Base-by-base conservation (phyloP, 371 early-diverging fungal species). In the Lichtheimia hyalospora region DNA sequence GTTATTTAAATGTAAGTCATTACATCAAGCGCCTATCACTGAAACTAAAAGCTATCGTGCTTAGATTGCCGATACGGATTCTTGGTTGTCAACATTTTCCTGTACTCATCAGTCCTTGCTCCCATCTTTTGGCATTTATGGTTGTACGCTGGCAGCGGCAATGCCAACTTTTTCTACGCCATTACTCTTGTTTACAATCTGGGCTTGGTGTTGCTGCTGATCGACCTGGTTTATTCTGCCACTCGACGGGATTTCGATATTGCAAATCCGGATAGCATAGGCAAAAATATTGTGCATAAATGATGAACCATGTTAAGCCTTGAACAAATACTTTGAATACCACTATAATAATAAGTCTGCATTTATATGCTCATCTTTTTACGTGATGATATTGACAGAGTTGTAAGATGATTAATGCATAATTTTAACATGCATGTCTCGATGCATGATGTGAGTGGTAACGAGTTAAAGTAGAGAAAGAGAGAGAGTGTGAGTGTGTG, bases 101-200 rank as follows among this genome's bases (percentile, higher is more conserved):
- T 88, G 15, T 92, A 87, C 66, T 87, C 92, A 2, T 77, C 89
- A 2, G 74, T 91, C 4, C 74, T 98, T 49, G 89, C 91, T 0
- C 97, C 97, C 3, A 85, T 94, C 21, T 95, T 96, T 63, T 93
- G 93, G 90, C 85, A 94, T 61, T 74, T 96, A 44, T 98, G 97
- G 97, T 85, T 96, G 34, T 93, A 93, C 73, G 86, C 89, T 15
- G 96, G 96, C 7, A 90, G 91, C 57, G 98, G 97, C 21, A 98
- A 98, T 77, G 95, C 96, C 56, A 98, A 98, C 73, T 98, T 97
- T 69, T 96, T 92, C 69, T 98, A 96, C 64, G 96, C 97, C 8
- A 94, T 95, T 18, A 96, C 95, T 2, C 84, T 98, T 41, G 93
- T 96, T 0, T 93, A 90, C 58, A 89, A 87, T 12, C 75, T 96